Base-by-base conservation (phyloP, 345 rosid species). In the Limnanthes douglasii region DNA sequence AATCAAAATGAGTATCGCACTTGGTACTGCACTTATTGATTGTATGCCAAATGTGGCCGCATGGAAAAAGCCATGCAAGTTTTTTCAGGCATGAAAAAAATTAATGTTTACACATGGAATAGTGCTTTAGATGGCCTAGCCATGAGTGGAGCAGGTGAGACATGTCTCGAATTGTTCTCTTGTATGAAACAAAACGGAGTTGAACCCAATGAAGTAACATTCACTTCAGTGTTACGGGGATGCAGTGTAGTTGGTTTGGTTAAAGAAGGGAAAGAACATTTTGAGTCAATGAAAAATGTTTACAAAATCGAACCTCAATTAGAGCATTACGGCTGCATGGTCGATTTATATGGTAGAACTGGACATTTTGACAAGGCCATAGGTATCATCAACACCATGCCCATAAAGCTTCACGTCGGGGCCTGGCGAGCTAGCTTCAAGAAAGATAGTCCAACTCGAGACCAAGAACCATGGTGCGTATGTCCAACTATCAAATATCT, bases 401-500 rank as follows among this genome's bases (percentile, higher is more conserved):
- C 64, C n/a, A n/a, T n/a, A n/a, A n/a, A n/a, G n/a, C n/a, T n/a
- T n/a, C n/a, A n/a, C n/a, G n/a, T n/a, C n/a, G n/a, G n/a, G n/a
- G n/a, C n/a, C n/a, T n/a, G n/a, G n/a, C 1, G 62, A 59, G 26
- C 69, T 64, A 41, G 78, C 73, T 5, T 65, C 69, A 0, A 55
- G 57, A 7, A 67, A 67, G 47, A 29, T 77, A 37, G 60, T 73
- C 13, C 71, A 77, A 57, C 49, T 73, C 8, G 79, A 70, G 47
- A 57, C 56, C 1, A 36, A 52, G 28, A 60, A 68, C 37, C 66
- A 73, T 0, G 72, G 72, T 0, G 83, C 83, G 11, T 70, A 60
- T 17, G 79, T 70, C n/a, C 51, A 67, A n/a, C 47, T 73, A 46
- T 78, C 90, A 3, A 70, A 78, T 55, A 65, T 78, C 6, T 73